phyloP scores from a whole-genome alignment of 768 basidiomycete genomes.

The Leccinum barrowsii region DNA sequence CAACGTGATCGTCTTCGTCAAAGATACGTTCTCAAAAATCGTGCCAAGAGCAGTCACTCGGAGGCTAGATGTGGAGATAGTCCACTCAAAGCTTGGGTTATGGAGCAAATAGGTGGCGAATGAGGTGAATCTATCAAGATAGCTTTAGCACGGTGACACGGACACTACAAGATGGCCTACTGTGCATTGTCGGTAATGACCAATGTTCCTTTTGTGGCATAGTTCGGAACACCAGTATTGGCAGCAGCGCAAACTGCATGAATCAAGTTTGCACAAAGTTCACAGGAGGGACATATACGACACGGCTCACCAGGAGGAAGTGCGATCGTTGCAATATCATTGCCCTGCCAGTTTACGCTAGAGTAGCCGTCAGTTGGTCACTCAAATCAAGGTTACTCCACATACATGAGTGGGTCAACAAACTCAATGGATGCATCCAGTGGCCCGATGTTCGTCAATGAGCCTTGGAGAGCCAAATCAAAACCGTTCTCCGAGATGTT shows the following conservation, averaged over 20 bases:
- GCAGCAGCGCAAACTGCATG: constrained; percentile 61
- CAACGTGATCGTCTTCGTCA: constrained; percentile 59
- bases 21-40: constrained; percentile 60
- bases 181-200: constrained; percentile 50
- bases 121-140: constrained; percentile 48
- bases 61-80: constrained; percentile 61
- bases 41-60: constrained; percentile 64
- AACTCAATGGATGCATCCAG: constrained; percentile 70
- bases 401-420: constrained; percentile 56
- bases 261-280: background rate
- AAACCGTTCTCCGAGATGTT: constrained; percentile 61
- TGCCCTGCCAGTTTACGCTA: constrained; percentile 62
- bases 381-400: background rate
- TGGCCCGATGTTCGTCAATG: constrained; percentile 60
- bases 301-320: constrained; percentile 50
- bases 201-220: constrained; percentile 47
- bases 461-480: constrained; percentile 55
- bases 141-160: background rate
- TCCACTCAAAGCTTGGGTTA: constrained; percentile 64
- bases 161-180: constrained; percentile 32
- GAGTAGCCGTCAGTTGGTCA: background rate
- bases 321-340: constrained; percentile 57
- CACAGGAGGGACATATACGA: background rate
- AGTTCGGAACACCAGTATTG: constrained; percentile 63
- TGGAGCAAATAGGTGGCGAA: constrained; percentile 68